phyloP scores from a whole-genome alignment of 768 basidiomycete species.

The Kwoniella botswanensis region DNA sequence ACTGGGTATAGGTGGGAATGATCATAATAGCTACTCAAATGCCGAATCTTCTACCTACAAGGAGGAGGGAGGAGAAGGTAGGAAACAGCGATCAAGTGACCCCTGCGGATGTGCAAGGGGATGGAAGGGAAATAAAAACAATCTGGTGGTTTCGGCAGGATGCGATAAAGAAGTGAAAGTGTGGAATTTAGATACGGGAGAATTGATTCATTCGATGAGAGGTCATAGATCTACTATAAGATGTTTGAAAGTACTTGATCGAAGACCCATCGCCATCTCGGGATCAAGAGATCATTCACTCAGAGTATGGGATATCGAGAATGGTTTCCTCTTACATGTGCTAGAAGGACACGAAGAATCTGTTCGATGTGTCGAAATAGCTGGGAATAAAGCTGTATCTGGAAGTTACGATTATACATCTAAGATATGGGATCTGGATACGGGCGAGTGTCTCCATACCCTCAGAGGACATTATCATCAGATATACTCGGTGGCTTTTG shows the following conservation, averaged over 20 bases:
- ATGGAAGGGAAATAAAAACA: slow-evolving; percentile 78
- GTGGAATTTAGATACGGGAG: slow-evolving; percentile 85
- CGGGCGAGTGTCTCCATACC: slow-evolving; percentile 81
- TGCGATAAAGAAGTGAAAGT: slow-evolving; percentile 91
- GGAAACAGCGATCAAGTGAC: slow-evolving; percentile 59
- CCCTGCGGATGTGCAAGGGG: slow-evolving; percentile 73
- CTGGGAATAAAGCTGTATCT: slow-evolving; percentile 80
- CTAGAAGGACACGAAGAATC: slow-evolving; percentile 78
- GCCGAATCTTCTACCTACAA: not conserved
- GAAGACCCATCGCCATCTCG: slow-evolving; percentile 83
- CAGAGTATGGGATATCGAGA: slow-evolving; percentile 91
- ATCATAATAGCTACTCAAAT: not conserved
- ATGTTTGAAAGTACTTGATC: slow-evolving; percentile 84
- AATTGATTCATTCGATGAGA: slow-evolving; percentile 75
- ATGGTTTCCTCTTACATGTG: slow-evolving; percentile 64
- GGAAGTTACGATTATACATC: slow-evolving; percentile 92
- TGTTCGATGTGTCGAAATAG: slow-evolving; percentile 87
- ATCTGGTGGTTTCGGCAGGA: slow-evolving; percentile 86
- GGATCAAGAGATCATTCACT: slow-evolving; percentile 86
- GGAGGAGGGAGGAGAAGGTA: not conserved
- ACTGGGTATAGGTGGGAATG: slow-evolving; percentile 4
- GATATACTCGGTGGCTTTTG: slow-evolving; percentile 89
- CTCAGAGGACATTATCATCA: slow-evolving; percentile 83
- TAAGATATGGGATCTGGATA: slow-evolving; percentile 87
- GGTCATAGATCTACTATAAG: slow-evolving; percentile 92